Evolutionary conservation across 495 filamentous ascomycete genomes (phyloP).

Genomic region (Podospora fimiseda): DNA sequence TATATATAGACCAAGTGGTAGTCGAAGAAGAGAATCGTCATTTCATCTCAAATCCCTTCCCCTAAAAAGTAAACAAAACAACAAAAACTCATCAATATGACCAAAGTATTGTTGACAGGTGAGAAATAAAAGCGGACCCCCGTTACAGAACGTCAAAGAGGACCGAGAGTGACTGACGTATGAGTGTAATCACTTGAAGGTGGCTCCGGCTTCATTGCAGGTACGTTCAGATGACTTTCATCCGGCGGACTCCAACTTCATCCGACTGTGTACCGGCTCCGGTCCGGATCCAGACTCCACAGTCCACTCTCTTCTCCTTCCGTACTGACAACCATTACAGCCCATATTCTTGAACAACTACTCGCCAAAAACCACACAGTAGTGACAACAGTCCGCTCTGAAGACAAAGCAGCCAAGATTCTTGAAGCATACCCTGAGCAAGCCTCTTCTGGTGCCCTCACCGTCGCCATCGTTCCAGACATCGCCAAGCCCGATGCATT

Average conservation of each 20-base stretch:
- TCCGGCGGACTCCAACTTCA: too few species aligned
- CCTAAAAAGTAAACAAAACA: not conserved
- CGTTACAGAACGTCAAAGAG: not conserved
- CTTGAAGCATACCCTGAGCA: slow-evolving; percentile 55
- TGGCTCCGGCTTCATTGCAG: slow-evolving; percentile 47
- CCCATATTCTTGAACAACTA: slow-evolving; percentile 73
- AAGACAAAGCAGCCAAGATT: slow-evolving; percentile 73
- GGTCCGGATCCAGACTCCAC: not conserved
- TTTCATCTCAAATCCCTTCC: too few species aligned
- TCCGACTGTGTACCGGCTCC: not conserved
- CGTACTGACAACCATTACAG: slow-evolving; percentile 21
- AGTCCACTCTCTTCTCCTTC: not conserved
- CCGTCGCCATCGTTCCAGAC: slow-evolving; percentile 74
- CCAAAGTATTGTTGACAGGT: slow-evolving; percentile 56
- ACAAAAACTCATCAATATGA: slow-evolving; percentile 37
- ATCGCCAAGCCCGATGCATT: slow-evolving; percentile 71
- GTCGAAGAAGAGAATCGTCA: too few species aligned
- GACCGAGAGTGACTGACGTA: not conserved
- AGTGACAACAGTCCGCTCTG: slow-evolving; percentile 75
- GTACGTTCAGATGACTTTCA: too few species aligned
- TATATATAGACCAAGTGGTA: not conserved
- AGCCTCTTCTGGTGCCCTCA: slow-evolving; percentile 56
- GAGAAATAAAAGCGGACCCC: slow-evolving; percentile 7
- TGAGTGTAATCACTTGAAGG: slow-evolving; percentile 16
- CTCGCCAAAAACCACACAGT: slow-evolving; percentile 64